Evolutionary conservation across 495 filamentous ascomycete species (phyloP).

Genomic region (Apiosordaria backusii): DNA sequence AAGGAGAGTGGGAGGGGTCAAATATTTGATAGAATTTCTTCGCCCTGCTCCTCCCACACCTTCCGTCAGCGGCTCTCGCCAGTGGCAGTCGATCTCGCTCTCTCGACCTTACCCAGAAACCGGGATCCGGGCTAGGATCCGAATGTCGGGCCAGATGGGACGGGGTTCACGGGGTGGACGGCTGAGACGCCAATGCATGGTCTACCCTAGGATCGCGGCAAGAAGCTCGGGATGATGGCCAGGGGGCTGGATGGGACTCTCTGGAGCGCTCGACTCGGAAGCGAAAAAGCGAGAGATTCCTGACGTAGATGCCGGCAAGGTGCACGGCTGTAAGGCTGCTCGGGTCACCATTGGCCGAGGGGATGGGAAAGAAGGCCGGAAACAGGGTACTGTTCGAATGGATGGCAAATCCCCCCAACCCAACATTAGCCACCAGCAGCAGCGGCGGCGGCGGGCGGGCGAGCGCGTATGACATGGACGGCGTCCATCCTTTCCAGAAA

Average conservation of each 20-base stretch:
- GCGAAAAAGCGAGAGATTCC: constrained; percentile 10
- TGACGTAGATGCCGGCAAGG: not conserved
- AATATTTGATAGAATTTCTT: constrained; percentile 16
- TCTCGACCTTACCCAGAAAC: constrained; percentile 10
- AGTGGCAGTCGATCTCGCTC: not conserved
- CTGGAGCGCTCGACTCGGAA: constrained; percentile 8
- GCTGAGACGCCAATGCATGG: constrained; percentile 14
- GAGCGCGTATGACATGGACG: too few relatives aligned
- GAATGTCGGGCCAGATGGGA: constrained; percentile 18
- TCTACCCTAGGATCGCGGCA: constrained; percentile 25
- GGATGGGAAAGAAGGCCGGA: not conserved
- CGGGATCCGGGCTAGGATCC: constrained; percentile 26
- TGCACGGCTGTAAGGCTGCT: not conserved
- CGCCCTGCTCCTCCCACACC: not conserved
- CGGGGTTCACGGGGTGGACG: constrained; percentile 5
- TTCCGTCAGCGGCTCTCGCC: constrained; percentile 11
- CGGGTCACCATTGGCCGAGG: not conserved
- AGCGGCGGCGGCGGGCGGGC: not conserved
- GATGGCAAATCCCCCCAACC: not conserved
- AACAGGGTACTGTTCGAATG: not conserved
- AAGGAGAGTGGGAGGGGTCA: not conserved
- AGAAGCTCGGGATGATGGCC: constrained; percentile 25
- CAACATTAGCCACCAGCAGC: not conserved
- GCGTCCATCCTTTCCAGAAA: constrained; percentile 14
- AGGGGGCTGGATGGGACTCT: constrained; percentile 8